These are phyloP conservation scores for Pseudogymnoascus destructans DNA, from an alignment of 2,329 filamentous ascomycete genomes.

Conservation along the genomic window DNA sequence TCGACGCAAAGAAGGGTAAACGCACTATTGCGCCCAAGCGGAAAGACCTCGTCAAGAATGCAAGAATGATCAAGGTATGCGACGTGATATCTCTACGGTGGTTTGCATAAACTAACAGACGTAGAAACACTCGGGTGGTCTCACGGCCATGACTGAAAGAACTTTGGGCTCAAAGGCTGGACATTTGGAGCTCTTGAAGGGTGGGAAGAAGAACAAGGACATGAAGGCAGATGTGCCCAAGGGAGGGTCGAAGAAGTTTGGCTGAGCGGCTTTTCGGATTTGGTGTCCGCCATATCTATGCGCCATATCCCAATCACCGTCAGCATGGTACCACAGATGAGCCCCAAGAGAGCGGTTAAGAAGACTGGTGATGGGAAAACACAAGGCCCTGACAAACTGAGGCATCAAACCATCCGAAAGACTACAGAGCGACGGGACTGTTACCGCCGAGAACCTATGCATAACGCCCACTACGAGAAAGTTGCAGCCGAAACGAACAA, in stretches of 20 bases:
- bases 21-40: conserved; percentile 57
- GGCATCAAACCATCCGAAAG: not conserved
- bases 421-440: not conserved
- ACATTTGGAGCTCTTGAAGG: conserved; percentile 54
- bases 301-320: not conserved
- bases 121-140: conserved; percentile 47
- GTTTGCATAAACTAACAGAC: conserved; percentile 3
- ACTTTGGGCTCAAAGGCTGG: conserved; percentile 53
- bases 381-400: not conserved
- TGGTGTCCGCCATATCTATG: not conserved
- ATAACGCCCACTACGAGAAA: not conserved
- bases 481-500: not conserved
- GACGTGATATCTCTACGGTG: not conserved
- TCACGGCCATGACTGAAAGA: conserved; percentile 54
- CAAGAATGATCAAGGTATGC: conserved; percentile 47
- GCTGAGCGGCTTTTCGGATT: conserved; percentile 17
- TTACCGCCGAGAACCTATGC: not conserved
- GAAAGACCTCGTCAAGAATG: conserved; percentile 41
- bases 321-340: not conserved
- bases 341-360: not conserved
- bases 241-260: conserved; percentile 26
- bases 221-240: conserved; percentile 23
- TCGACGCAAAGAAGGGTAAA: conserved; percentile 42
- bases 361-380: not conserved
- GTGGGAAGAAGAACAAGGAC: conserved; percentile 49